These are phyloP conservation scores for Alnus glutinosa DNA, from an alignment of 306 rosid genomes.

Conservation along the genomic window DNA sequence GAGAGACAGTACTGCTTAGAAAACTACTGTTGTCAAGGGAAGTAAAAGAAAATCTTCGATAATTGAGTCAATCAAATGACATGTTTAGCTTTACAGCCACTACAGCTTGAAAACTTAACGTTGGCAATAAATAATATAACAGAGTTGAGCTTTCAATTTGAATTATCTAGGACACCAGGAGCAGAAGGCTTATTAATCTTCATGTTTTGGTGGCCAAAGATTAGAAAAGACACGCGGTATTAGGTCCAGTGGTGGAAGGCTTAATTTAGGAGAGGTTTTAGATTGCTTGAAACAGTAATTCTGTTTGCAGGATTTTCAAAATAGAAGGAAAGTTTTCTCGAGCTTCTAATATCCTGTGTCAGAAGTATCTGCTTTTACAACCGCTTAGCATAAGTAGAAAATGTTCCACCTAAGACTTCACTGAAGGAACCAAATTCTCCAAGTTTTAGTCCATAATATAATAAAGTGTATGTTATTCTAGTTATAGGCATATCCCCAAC, in stretches of 20 bases:
- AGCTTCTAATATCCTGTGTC: neutral
- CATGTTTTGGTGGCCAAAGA: neutral
- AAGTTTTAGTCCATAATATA: neutral
- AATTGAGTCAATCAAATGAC: neutral
- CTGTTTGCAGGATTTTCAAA: neutral
- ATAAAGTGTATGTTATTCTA: neutral
- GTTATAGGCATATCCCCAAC: neutral
- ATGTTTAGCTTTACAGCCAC: neutral
- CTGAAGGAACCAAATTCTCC: neutral
- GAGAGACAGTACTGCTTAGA: neutral
- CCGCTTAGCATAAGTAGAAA: neutral
- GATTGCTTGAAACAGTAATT: neutral
- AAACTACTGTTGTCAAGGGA: conserved; percentile 1
- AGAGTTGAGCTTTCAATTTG: neutral
- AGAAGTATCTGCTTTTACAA: neutral
- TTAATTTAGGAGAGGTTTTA: neutral
- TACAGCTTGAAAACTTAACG: neutral
- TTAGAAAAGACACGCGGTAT: neutral
- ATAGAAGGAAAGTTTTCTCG: neutral
- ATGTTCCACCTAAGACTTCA: neutral
- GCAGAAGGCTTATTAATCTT: neutral
- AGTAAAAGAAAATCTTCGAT: neutral
- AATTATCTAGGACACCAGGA: neutral
- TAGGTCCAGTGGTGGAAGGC: neutral
- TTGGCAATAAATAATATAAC: neutral